Evolutionary conservation across 345 rosid genomes (phyloP).

Genomic region (Eucalyptus dawsonii): DNA sequence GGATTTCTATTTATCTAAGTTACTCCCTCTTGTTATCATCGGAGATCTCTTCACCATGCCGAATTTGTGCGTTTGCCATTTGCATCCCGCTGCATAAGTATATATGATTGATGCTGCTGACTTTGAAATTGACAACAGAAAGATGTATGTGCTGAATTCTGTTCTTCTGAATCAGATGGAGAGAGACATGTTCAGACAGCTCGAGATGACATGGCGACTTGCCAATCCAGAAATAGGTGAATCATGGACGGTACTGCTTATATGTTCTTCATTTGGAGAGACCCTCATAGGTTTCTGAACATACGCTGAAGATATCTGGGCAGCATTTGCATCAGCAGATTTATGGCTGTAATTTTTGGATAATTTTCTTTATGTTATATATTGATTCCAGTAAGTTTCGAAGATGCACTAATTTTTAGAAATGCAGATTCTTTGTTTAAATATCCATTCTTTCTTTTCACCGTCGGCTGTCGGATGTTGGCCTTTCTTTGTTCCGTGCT

Average conservation of each 20-base stretch:
- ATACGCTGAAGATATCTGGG: not conserved
- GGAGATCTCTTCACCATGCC: not conserved
- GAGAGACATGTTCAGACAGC: not conserved
- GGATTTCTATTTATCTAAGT: not conserved
- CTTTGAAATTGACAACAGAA: not conserved
- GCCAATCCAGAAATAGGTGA: not conserved
- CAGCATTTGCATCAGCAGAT: not conserved
- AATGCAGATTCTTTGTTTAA: not conserved
- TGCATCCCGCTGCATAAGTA: not conserved
- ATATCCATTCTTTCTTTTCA: not conserved
- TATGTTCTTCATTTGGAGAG: not conserved
- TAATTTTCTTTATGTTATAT: not conserved
- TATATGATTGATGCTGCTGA: not conserved
- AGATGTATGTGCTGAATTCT: not conserved
- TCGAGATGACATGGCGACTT: not conserved
- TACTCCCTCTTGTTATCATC: not conserved
- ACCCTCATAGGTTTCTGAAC: not conserved
- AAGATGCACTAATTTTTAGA: not conserved
- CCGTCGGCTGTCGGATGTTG: not conserved
- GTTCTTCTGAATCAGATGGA: not conserved
- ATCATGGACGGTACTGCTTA: not conserved
- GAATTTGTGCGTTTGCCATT: not conserved
- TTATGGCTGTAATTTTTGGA: not conserved
- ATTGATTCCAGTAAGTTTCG: not conserved
- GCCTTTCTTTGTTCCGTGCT: not conserved